phyloP scores from a whole-genome alignment of 2,329 filamentous ascomycete genomes.

The Colletotrichum viniferum region DNA sequence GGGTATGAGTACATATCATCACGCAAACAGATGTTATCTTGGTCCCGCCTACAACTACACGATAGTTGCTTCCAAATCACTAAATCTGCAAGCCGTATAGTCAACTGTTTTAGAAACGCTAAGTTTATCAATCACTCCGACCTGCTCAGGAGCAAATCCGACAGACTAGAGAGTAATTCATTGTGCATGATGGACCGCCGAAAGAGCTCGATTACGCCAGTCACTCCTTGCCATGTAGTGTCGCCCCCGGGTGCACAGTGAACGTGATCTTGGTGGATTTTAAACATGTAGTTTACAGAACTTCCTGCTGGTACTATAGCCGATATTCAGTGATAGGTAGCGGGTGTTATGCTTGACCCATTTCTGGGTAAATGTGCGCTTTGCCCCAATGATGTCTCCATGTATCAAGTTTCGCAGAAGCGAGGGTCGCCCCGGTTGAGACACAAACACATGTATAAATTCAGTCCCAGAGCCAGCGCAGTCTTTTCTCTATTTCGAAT shows the following conservation, averaged over 20 bases:
- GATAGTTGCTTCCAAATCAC: neutral
- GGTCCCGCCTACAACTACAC: neutral
- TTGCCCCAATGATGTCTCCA: neutral
- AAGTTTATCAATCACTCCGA: neutral
- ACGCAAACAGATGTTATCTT: neutral
- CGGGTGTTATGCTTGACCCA: neutral
- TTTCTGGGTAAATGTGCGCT: neutral
- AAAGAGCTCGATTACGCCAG: neutral
- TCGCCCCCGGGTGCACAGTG: neutral
- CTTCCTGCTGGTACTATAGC: neutral
- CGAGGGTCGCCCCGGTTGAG: neutral
- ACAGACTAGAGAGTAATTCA: neutral
- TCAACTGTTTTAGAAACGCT: fast-evolving
- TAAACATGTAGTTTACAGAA: fast-evolving
- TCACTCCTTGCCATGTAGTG: neutral
- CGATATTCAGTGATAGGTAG: neutral
- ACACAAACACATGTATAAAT: neutral
- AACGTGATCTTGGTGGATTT: neutral
- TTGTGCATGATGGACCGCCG: neutral
- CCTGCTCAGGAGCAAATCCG: neutral
- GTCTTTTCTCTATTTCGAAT: neutral
- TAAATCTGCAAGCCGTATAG: neutral
- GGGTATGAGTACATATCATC: neutral
- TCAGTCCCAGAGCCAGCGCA: neutral
- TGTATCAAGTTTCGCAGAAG: neutral